Evolutionary conservation across 306 rosid species (phyloP), one percentile per base, ranked within the genome.

Genomic region (Leucaena leucocephala): DNA sequence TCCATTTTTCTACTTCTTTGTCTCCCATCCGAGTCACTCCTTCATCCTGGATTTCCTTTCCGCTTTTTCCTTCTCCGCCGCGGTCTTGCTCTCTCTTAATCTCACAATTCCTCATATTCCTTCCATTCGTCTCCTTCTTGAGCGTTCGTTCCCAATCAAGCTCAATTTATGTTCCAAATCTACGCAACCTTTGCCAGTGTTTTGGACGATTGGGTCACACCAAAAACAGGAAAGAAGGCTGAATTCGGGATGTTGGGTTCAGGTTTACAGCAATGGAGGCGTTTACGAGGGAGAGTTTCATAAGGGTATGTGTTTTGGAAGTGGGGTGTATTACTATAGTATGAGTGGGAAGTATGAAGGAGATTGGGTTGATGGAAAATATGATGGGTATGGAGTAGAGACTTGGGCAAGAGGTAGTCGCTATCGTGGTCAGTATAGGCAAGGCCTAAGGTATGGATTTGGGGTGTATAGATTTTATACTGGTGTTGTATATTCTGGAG

Each of bases 341-440:
- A 84, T 87, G 95, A 93, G 88, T 82, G 98, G 98, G 74, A 87
- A 91, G 63, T 91, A 93, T 14, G 98, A 93, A 62, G 98, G 98
- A 34, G 97, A 93, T 84, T 93, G 98, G 98, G 76, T 88, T 36
- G 95, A 90, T 55, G 97, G 89, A 71, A 91, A 87, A 81, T 91
- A 90, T 70, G 98, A 91, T 80, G 98, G 97, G 0, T 88, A 81
- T 71, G 98, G 98, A 2, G 97, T 93, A 10, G 98, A 93, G 82
- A 93, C 92, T 17, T 91, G 97, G 98, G 91, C 92, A 0, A 86
- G 85, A 63, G 98, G 98, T 2, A 89, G 98, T 70, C 77, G 98
- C 44, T 93, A 90, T 19, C 86, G 88, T 0, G 98, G 98, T 48
- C 93, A 87, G 84, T 93, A 91, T 75, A 80, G 85, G 71, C 89